phyloP scores from a whole-genome alignment of 148 eudicot genomes.

The Bassia scoparia region DNA sequence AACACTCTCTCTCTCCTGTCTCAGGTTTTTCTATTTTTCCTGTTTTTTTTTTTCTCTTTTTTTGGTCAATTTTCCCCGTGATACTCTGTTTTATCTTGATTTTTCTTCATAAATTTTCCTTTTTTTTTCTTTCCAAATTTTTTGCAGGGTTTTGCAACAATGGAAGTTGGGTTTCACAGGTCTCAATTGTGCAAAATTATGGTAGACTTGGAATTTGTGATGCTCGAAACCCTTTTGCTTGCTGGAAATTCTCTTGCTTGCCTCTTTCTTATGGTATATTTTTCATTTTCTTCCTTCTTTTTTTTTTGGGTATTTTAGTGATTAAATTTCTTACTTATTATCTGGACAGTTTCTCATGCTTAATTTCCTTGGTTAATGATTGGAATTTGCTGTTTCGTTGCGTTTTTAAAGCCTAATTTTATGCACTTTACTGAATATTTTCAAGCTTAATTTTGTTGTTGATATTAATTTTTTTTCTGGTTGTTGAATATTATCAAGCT shows the following conservation, averaged over 20 bases:
- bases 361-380: not conserved
- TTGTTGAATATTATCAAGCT: not conserved
- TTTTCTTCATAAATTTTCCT: not conserved
- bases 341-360: not conserved
- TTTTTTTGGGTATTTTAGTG: not conserved
- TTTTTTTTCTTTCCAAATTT: conserved; percentile 6
- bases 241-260: conserved; percentile 54
- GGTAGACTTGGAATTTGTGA: conserved; percentile 37
- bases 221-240: conserved; percentile 43
- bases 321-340: not conserved
- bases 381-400: not conserved
- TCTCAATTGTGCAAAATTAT: conserved; percentile 31
- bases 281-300: conserved; percentile 20
- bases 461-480: not conserved
- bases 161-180: conserved; percentile 44
- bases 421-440: not conserved
- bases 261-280: conserved; percentile 49
- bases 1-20: conserved; percentile 14
- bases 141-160: conserved; percentile 31
- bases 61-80: not conserved
- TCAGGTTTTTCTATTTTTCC: not conserved
- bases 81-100: not conserved
- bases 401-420: not conserved
- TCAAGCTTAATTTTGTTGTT: not conserved
- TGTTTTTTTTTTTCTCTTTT: not conserved